Percentiles rank a stretch among this genome's conserved stretches.
phyloP scores from a whole-genome alignment of 2,329 filamentous ascomycete genomes.

The Chalaropsis thielavioides region DNA sequence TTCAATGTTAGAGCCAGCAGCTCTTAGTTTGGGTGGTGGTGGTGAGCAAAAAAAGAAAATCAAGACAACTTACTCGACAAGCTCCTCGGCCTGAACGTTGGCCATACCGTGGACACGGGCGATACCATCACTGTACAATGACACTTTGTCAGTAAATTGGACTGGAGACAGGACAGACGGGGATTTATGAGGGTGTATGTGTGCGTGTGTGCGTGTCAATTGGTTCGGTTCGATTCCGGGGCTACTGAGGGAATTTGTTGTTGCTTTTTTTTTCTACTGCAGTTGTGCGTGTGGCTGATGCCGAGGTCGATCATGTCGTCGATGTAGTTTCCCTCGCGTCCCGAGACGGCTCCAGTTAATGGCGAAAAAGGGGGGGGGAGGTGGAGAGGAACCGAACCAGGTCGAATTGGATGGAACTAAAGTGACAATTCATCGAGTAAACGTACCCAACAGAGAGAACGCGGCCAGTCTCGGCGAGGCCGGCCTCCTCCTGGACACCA shows the following conservation, averaged over 20 bases:
- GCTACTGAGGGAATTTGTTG: constrained; percentile 1
- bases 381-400: too few species aligned
- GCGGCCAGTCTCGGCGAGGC: constrained; percentile 94
- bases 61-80: constrained; percentile 97
- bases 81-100: constrained; percentile 99
- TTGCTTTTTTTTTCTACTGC: neutral
- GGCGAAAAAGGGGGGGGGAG: neutral
- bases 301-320: neutral
- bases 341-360: neutral
- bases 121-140: constrained; percentile 79
- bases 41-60: constrained; percentile 10
- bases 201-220: neutral
- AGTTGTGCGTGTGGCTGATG: neutral
- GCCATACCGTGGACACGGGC: constrained; percentile 99
- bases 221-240: neutral
- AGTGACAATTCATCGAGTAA: constrained; percentile 18
- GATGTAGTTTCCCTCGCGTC: neutral
- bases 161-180: neutral
- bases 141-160: constrained; percentile 7
- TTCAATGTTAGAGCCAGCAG: constrained; percentile 7
- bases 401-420: neutral
- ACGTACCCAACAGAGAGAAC: constrained; percentile 98
- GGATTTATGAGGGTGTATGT: neutral
- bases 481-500: constrained; percentile 92
- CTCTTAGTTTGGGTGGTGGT: neutral